These are phyloP conservation scores for Onygenales sp. DNA, from an alignment of 2,329 filamentous ascomycete genomes.

Conservation along the genomic window DNA sequence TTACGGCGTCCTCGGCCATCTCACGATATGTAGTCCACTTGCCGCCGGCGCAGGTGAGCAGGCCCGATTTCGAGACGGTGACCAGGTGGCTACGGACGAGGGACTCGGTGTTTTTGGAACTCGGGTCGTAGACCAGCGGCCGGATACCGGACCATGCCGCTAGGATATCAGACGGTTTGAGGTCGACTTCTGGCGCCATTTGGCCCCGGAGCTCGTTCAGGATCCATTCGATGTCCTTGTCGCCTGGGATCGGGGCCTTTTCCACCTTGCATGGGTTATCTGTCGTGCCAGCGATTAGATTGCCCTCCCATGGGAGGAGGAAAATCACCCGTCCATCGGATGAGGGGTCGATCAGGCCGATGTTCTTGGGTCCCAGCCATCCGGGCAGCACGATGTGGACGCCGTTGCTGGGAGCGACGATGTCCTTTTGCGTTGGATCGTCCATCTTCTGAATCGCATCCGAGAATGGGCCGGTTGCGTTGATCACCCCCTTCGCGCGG, in stretches of 20 bases:
- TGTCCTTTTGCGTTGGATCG: conserved; percentile 53
- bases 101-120: conserved; percentile 65
- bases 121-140: conserved; percentile 65
- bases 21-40: conserved; percentile 78
- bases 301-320: conserved; percentile 73
- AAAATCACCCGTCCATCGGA: conserved; percentile 72
- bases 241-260: conserved; percentile 57
- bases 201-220: conserved; percentile 64
- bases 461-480: conserved; percentile 70
- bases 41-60: conserved; percentile 65
- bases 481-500: conserved; percentile 62
- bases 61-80: conserved; percentile 59
- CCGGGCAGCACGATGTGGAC: conserved; percentile 68
- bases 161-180: conserved; percentile 63
- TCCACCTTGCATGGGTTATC: conserved; percentile 59
- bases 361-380: conserved; percentile 64
- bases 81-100: conserved; percentile 68
- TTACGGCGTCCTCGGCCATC: conserved; percentile 70
- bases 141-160: conserved; percentile 71
- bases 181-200: conserved; percentile 63
- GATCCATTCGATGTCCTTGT: conserved; percentile 69
- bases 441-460: conserved; percentile 68
- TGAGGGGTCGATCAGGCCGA: conserved; percentile 68
- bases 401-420: conserved; percentile 64
- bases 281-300: conserved; percentile 69